Percentiles rank a stretch among this genome's conserved stretches.
Conservation (phyloP, 2,329 filamentous ascomycete species). For the Calonectria honghensis region DNA sequence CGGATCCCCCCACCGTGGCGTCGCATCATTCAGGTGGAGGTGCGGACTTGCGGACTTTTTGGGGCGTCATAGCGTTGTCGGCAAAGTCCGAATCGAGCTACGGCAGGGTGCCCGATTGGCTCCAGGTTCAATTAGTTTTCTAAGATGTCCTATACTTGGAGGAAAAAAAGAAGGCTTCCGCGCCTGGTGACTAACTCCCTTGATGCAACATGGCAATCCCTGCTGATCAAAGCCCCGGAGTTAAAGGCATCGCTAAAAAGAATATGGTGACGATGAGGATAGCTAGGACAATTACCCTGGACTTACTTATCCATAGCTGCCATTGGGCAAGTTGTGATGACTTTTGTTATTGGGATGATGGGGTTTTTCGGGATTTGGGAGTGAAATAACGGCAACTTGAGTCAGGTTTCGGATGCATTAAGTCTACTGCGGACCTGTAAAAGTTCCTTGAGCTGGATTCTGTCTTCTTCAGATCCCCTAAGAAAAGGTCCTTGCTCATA, state of each 20-base stretch:
- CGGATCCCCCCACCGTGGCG: neutral
- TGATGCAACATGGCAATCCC: neutral
- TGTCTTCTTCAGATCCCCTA: neutral
- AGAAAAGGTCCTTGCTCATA: too few species aligned
- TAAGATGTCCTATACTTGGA: neutral
- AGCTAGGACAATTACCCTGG: neutral
- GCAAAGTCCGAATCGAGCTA: neutral
- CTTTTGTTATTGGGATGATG: neutral
- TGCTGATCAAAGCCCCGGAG: neutral
- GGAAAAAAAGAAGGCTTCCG: neutral
- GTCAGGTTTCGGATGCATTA: too few species aligned
- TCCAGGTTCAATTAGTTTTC: neutral
- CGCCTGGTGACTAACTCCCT: too few species aligned
- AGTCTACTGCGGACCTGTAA: too few species aligned
- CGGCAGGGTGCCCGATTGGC: neutral
- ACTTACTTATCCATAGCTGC: neutral
- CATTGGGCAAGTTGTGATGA: neutral
- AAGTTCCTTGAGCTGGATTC: neutral
- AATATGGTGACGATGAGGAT: too few species aligned
- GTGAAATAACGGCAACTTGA: neutral
- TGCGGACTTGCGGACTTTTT: slow-evolving; percentile 16
- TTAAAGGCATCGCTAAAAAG: neutral
- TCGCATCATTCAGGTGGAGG: neutral
- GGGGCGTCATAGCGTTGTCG: neutral
- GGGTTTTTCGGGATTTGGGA: neutral